These are phyloP conservation scores for Citrus mangshanensis DNA, from an alignment of 345 rosid genomes.

Conservation along the genomic window DNA sequence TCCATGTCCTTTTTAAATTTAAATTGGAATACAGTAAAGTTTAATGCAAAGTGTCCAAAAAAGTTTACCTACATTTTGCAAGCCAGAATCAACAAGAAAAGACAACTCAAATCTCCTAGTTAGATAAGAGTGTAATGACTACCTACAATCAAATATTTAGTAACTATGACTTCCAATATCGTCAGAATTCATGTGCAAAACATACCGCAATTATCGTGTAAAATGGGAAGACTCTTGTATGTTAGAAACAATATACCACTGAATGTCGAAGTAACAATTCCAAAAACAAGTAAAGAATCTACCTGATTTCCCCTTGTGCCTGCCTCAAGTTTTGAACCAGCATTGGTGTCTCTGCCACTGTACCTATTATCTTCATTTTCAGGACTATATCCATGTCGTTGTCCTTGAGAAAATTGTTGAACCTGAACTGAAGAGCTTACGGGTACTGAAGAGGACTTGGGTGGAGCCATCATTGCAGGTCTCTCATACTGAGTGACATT, in stretches of 20 bases:
- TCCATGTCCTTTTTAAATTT: background rate
- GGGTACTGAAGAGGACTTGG: conserved; percentile 38
- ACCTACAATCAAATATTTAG: background rate
- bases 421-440: conserved; percentile 59
- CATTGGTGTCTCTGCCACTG: conserved; percentile 35
- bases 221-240: background rate
- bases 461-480: conserved; percentile 36
- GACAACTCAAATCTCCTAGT: no score
- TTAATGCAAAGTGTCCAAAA: background rate
- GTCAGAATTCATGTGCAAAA: background rate
- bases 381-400: conserved; percentile 36
- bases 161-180: background rate
- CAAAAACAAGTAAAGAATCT: background rate
- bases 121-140: background rate
- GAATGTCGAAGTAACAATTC: background rate
- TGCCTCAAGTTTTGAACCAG: conserved; percentile 38
- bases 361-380: conserved; percentile 53
- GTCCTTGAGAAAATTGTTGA: conserved; percentile 48
- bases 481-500: conserved; percentile 92
- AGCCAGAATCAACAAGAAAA: background rate
- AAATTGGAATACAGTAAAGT: background rate
- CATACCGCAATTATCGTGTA: background rate
- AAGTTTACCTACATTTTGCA: no score
- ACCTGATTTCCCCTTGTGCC: conserved; percentile 55
- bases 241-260: background rate